These are phyloP conservation scores for Clathrus columnatus DNA, from an alignment of 768 basidiomycete species.

Conservation along the genomic window DNA sequence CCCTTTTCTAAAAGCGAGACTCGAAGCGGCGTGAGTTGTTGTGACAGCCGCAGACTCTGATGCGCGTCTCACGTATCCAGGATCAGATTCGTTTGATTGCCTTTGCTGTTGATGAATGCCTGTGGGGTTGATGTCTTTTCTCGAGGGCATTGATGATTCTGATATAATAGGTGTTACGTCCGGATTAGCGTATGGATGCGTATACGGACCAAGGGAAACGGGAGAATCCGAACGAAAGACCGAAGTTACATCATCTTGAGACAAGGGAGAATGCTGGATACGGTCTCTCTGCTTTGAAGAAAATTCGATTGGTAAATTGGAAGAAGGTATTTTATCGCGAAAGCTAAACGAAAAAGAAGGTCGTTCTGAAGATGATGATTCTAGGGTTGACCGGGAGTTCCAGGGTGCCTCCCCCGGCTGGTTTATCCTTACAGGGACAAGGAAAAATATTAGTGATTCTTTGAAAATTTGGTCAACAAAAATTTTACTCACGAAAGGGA, in stretches of 20 bases:
- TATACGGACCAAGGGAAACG: constrained; percentile 15
- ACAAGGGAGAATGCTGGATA: not conserved
- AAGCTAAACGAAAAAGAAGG: constrained; percentile 1
- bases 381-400: not conserved
- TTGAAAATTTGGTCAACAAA: not conserved
- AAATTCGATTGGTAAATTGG: not conserved
- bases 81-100: not conserved
- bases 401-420: not conserved
- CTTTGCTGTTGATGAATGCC: not conserved
- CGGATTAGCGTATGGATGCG: constrained; percentile 79
- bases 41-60: not conserved
- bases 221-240: constrained; percentile 11
- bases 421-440: not conserved
- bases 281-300: not conserved
- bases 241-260: not conserved
- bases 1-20: not conserved
- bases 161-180: constrained; percentile 46
- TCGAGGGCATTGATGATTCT: constrained; percentile 21
- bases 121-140: not conserved
- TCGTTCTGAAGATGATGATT: not conserved
- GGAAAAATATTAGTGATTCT: not conserved
- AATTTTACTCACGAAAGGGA: not conserved
- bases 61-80: not conserved
- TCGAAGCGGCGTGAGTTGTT: not conserved
- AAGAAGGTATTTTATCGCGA: not conserved